A percentile compares a stretch with the other conserved stretches of the same genome.
Conservation (phyloP, 257 asterid genomes). For the Ocimum tenuiflorum region DNA sequence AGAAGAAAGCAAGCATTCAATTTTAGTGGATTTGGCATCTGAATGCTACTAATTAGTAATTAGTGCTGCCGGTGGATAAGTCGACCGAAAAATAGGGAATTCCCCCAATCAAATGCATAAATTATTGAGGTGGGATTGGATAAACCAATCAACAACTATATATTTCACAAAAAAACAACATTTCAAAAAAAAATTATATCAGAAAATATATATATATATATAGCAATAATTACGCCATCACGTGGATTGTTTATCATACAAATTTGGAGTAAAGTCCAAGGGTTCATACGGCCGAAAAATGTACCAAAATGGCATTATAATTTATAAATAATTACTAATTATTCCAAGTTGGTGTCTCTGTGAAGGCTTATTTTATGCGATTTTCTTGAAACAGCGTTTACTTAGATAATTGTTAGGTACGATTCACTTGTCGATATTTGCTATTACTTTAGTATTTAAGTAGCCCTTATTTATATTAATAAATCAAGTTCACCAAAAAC, state of each 20-base stretch:
- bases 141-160: neutral
- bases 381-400: too few relatives aligned
- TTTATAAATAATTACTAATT: neutral
- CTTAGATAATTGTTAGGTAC: too few relatives aligned
- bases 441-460: too few relatives aligned
- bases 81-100: neutral
- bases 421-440: too few relatives aligned
- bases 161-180: neutral
- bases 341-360: too few relatives aligned
- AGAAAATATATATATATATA: neutral
- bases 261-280: neutral
- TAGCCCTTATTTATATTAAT: too few relatives aligned
- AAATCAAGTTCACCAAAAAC: too few relatives aligned
- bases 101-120: neutral
- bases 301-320: neutral
- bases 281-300: neutral
- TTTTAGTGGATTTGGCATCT: neutral
- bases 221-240: neutral
- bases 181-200: neutral
- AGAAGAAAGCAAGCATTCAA: too few relatives aligned
- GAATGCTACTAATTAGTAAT: neutral
- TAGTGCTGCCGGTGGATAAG: neutral
- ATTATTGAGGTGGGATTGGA: slow-evolving; percentile 7
- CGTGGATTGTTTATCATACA: slow-evolving; percentile 4
- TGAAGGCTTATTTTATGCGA: too few relatives aligned